Evolutionary conservation across 2,329 filamentous ascomycete genomes (phyloP), one percentile per base, ranked within the genome.

Genomic region (Aureobasidium melanogenum): DNA sequence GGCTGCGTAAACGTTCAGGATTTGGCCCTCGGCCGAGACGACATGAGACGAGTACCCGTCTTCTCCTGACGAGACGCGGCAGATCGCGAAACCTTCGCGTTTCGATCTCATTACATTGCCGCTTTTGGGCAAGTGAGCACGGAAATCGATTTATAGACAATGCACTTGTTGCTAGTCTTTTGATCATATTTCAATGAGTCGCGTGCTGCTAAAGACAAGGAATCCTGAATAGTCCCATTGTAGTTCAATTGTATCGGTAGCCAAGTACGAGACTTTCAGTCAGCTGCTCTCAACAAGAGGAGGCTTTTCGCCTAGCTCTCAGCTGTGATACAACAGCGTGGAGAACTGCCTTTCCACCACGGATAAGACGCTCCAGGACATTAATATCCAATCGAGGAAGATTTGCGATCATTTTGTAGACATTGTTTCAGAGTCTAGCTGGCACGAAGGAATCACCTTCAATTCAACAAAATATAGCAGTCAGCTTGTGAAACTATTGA

Each of bases 1-100:
- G 22, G 2, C 51, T 55, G 51, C 51, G 51, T 24, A 24, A 43
- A 24, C 51, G 51, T 55, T 32, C 36, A 12, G 44, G 15, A 22
- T 5, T 47, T 17, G 14, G 15, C 26, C 8, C 26, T 48, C 46
- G 36, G 50, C 36, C 32, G 50, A 52, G 36, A 51, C 26, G 22
- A 50, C 24, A 24, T 3, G 26, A n/a, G 22, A 46, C 14, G 43
- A 46, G 24, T 28, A 28, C 24, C 24, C 14, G 43, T 48, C 44
- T n/a, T n/a, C 46, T 34, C 26, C 43, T 26, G 9, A 30, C 2
- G 39, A 32, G 36, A 55, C 52, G 52, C 52, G 52, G 52, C 50
- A 43, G 52, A 55, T 55, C 52, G 52, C 38, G 52, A 55, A 43
- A 28, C 5, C 17, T 43, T 55, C 52, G 52, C 52, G 52, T 55